Evolutionary conservation across 108 stramenopile genomes (phyloP).

Genomic region (Schizochytrium sp.): DNA sequence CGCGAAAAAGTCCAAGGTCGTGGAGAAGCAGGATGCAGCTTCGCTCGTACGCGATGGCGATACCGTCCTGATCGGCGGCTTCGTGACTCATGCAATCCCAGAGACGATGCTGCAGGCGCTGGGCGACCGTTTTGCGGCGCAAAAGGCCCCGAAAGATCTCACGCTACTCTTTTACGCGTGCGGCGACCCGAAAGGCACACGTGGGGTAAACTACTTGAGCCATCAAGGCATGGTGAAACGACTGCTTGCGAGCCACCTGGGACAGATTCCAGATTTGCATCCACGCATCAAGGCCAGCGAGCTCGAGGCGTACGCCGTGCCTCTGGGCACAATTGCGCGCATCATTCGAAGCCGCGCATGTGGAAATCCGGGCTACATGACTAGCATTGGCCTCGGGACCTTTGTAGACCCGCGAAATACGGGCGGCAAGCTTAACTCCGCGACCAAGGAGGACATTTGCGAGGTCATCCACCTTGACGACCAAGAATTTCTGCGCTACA

Average conservation of each 20-base stretch:
- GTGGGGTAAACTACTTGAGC: slow-evolving; percentile 60
- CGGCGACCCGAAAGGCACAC: slow-evolving; percentile 52
- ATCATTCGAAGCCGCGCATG: slow-evolving; percentile 67
- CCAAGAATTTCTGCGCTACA: slow-evolving; percentile 56
- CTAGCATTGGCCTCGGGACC: slow-evolving; percentile 63
- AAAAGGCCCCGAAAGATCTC: slow-evolving; percentile 49
- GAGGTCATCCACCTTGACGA: background rate
- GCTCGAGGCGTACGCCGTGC: slow-evolving; percentile 66
- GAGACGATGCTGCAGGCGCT: slow-evolving; percentile 40
- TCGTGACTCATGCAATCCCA: slow-evolving; percentile 59
- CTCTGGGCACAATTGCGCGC: slow-evolving; percentile 60
- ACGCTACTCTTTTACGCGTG: slow-evolving; percentile 67
- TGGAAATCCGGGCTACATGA: slow-evolving; percentile 66
- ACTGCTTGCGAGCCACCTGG: slow-evolving; percentile 64
- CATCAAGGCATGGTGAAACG: slow-evolving; percentile 45
- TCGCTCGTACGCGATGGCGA: slow-evolving; percentile 40
- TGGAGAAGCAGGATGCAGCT: slow-evolving; percentile 45
- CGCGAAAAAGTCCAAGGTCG: slow-evolving; percentile 22
- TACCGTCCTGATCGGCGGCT: slow-evolving; percentile 58
- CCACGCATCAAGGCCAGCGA: slow-evolving; percentile 46
- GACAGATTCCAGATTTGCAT: slow-evolving; percentile 59
- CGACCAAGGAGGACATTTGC: background rate
- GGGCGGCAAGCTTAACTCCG: background rate
- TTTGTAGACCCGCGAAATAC: slow-evolving; percentile 59
- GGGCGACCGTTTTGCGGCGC: slow-evolving; percentile 50